These are phyloP conservation scores for Podaxis sp. DNA, from an alignment of 768 basidiomycete genomes.

Conservation along the genomic window DNA sequence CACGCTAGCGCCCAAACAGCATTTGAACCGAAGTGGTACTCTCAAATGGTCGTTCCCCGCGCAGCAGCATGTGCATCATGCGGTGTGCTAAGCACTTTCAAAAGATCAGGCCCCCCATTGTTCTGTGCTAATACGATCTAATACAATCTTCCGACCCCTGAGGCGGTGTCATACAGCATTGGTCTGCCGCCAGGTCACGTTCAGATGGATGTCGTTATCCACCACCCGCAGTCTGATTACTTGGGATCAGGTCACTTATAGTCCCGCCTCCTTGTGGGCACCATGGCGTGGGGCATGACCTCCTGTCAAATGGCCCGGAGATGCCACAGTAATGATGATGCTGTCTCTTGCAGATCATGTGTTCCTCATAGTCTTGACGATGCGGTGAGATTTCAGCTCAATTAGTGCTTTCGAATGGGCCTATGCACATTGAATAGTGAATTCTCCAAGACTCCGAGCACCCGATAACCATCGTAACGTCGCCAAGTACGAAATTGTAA, in stretches of 20 bases:
- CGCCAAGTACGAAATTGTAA: neutral
- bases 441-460: neutral
- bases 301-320: neutral
- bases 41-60: neutral
- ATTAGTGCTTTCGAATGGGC: neutral
- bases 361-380: neutral
- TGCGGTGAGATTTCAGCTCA: neutral
- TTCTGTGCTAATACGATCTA: neutral
- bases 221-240: neutral
- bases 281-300: neutral
- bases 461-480: neutral
- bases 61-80: neutral
- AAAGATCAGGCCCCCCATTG: neutral
- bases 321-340: conserved; percentile 12
- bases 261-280: neutral
- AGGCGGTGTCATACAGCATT: conserved; percentile 1
- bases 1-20: neutral
- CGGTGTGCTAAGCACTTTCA: neutral
- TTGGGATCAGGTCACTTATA: neutral
- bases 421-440: neutral
- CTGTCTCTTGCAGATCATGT: conserved; percentile 1
- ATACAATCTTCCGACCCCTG: neutral
- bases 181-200: neutral
- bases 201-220: neutral
- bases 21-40: neutral